Base-by-base conservation (phyloP, 2,329 filamentous ascomycete genomes). In the Chaetothyriales sp. region DNA sequence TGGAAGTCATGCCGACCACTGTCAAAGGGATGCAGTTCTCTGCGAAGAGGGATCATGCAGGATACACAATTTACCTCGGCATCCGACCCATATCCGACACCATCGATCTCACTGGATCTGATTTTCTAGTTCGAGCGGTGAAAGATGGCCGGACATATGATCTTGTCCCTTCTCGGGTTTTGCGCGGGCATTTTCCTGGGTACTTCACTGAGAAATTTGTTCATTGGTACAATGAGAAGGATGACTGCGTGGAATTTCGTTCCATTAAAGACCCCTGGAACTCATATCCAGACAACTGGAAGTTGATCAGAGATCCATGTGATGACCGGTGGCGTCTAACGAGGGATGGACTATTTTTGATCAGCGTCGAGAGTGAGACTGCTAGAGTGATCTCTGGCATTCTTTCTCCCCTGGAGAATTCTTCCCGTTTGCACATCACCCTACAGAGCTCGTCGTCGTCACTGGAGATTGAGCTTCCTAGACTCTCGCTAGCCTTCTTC, bases 401-500 rank as follows among this genome's bases (percentile, higher is more conserved):
- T 1, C 52, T 77, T 0, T 19, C 43, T 5, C 61, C 67, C 0
- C 52, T 77, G 1, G 73, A 74, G 51, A 44, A 59, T 1, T 20
- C 22, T 0, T 5, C 45, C 0, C 58, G 67, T 25, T 65, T 74
- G 9, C 65, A 74, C 20, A 60, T 68, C 1, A 58, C 62, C 1
- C 54, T 64, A 9, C 51, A 63, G 20, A 4, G 43, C 0, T 50
- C 52, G 1, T 50, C 47, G 1, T 51, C 40, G 1, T 43, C 20
- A 0, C 40, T 51, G 15, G 61, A 69, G 0, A 63, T 76, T 1
- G 65, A 71, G 1, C 54, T 81, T 1, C 74, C 75, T 0, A 65
- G 72, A 2, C 60, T 78, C 0, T 67, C 70, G 4, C 62, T 81
- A 0, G 65, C 67, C 0, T 82, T 82, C 51, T 59, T 54, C 7